A percentile compares a stretch with the other conserved stretches of the same genome.
These are phyloP conservation scores for Agroathelia rolfsii DNA, from an alignment of 1,284 basidiomycete species.

Conservation along the genomic window DNA sequence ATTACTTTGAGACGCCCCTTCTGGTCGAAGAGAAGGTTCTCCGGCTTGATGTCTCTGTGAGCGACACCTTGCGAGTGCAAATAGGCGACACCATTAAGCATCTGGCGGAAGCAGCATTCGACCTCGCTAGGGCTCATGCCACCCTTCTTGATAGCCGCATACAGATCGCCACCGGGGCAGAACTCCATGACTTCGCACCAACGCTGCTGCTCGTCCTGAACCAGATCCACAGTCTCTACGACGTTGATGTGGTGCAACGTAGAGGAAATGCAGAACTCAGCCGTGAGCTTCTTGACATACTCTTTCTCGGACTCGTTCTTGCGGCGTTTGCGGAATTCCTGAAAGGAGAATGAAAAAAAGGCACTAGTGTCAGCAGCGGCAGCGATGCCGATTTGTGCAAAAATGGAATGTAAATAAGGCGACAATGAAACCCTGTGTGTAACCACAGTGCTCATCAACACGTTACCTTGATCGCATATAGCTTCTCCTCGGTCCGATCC, in stretches of 20 bases:
- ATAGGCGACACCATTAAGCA: conserved; percentile 81
- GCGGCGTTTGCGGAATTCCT: conserved; percentile 96
- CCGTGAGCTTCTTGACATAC: conserved; percentile 99
- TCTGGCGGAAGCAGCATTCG: conserved; percentile 98
- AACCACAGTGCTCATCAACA: conserved; percentile 8
- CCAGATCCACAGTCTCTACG: conserved; percentile 97
- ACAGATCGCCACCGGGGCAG: conserved; percentile 93
- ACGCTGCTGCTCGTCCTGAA: conserved; percentile 91
- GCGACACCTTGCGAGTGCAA: conserved; percentile 95
- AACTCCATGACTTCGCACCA: conserved; percentile 99
- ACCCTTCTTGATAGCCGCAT: conserved; percentile 96
- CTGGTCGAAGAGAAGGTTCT: conserved; percentile 92
- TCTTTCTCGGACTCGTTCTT: conserved; percentile 99
- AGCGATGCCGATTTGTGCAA: too few species aligned
- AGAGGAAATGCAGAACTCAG: conserved; percentile 98
- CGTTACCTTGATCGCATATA: conserved; percentile 97
- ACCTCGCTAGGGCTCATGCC: conserved; percentile 92
- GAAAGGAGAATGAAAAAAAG: conserved; percentile 3
- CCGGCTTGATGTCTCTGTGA: conserved; percentile 96
- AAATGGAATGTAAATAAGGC: too few species aligned
- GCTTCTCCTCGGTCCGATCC: conserved; percentile 93
- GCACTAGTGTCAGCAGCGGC: too few species aligned
- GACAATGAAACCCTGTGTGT: too few species aligned
- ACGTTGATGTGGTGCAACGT: conserved; percentile 95
- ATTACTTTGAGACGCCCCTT: conserved; percentile 87